Conservation (phyloP, 1,284 basidiomycete species). For the Cutaneotrichosporon dermatis region DNA sequence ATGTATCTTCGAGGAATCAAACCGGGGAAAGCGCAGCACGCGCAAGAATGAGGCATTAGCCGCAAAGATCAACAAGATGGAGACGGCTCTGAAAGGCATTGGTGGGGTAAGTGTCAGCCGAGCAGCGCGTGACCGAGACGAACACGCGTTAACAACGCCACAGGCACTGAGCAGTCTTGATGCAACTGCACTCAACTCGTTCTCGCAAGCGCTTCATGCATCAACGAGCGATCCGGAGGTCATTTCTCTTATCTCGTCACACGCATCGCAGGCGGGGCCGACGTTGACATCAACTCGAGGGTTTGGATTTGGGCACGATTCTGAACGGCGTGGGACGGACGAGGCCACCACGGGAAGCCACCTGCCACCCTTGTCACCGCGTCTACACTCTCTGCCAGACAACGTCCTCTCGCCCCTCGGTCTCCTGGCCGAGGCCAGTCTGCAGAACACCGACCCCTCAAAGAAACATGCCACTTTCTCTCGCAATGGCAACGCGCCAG, state of each 20-base stretch:
- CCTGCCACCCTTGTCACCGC: slow-evolving; percentile 57
- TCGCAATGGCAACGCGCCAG: slow-evolving; percentile 22
- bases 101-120: slow-evolving; percentile 28
- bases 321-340: slow-evolving; percentile 2
- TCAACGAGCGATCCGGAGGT: slow-evolving; percentile 56
- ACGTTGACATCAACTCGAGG: slow-evolving; percentile 29
- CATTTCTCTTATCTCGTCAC: slow-evolving; percentile 74
- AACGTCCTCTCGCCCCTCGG: slow-evolving; percentile 86
- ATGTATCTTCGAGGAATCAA: slow-evolving; percentile 91
- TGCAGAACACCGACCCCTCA: slow-evolving; percentile 64
- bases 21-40: slow-evolving; percentile 83
- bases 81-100: slow-evolving; percentile 70
- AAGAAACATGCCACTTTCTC: slow-evolving; percentile 24
- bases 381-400: slow-evolving; percentile 83
- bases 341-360: slow-evolving; percentile 14
- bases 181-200: slow-evolving; percentile 53
- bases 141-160: background rate
- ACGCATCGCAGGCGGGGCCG: slow-evolving; percentile 46
- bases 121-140: background rate
- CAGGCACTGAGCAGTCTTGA: slow-evolving; percentile 65
- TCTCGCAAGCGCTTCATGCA: slow-evolving; percentile 38
- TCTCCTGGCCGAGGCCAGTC: slow-evolving; percentile 80
- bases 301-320: slow-evolving; percentile 9
- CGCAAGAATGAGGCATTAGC: slow-evolving; percentile 81
- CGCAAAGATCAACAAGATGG: slow-evolving; percentile 86